phyloP scores from a whole-genome alignment of 2,329 filamentous ascomycete genomes.

The Talaromyces sp. region DNA sequence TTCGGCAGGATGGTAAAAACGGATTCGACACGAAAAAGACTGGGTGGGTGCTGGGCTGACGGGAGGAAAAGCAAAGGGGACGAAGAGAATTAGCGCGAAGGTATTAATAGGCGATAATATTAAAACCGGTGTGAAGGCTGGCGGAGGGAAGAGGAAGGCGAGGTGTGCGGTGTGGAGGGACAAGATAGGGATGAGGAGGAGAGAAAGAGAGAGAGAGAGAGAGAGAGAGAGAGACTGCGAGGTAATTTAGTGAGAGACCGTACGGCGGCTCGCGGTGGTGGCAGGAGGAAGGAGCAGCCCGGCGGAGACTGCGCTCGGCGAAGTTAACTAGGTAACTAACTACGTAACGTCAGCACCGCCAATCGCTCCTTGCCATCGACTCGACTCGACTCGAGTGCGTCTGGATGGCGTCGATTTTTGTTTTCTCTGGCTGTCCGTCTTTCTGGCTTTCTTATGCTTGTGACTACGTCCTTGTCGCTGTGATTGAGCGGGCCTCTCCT shows the following conservation, averaged over 20 bases:
- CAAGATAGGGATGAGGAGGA: neutral
- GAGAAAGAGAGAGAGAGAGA: no score
- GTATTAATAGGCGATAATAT: slow-evolving; percentile 13
- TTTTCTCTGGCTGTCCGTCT: neutral
- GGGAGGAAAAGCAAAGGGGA: slow-evolving; percentile 3
- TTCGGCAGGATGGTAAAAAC: slow-evolving; percentile 3
- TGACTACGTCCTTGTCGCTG: neutral
- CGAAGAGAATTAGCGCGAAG: slow-evolving; percentile 6
- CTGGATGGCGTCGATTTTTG: neutral
- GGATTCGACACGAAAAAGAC: neutral
- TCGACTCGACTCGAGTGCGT: neutral
- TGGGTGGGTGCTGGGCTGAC: neutral
- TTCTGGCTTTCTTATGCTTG: neutral
- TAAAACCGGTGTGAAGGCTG: slow-evolving; percentile 8
- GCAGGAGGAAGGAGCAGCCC: neutral
- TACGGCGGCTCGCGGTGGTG: neutral
- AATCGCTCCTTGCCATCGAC: neutral
- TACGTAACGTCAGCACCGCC: neutral
- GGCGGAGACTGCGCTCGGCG: neutral
- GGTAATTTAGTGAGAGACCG: neutral
- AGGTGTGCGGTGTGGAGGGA: slow-evolving; percentile 3
- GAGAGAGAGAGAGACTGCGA: neutral
- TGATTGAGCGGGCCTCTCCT: neutral
- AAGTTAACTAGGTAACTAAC: neutral
- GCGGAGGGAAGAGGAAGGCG: slow-evolving; percentile 4